Evolutionary conservation across 2,329 filamentous ascomycete genomes (phyloP), one percentile per base, ranked within the genome.

Genomic region (Botryosphaeria agaves): DNA sequence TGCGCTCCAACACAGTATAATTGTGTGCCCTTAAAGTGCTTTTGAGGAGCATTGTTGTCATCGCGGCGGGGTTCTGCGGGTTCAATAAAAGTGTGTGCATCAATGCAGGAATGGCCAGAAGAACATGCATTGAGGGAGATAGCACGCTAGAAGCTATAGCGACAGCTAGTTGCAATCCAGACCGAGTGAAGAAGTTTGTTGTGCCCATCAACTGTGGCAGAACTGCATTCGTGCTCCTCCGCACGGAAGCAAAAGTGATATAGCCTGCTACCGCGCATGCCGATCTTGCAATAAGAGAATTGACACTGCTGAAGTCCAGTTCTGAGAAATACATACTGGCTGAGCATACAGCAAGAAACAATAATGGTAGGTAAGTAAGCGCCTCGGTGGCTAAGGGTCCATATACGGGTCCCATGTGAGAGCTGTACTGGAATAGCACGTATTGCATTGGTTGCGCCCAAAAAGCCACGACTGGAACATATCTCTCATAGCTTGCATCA

Each of bases 371-470:
- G 44, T 83, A 70, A 1, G 81, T 85, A 18, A 84, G 45, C 1
- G 61, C 48, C 48, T 93, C 83, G 1, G 77, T 85, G 32, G 82
- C 48, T 5, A 84, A 46, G 1, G 89, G 85, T 0, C 87, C 89
- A 46, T 69, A 69, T 5, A 65, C 57, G 11, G 75, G 72, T 1
- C 80, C 80, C 14, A 93, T 55, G 6, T 54, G 42, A 4, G 59
- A 62, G 52, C 80, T 91, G 46, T 68, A 59, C 32, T 64, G 58
- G 46, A 76, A 77, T n/a, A 89, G 52, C 27, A 74, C 63, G 46
- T 68, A 77, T 48, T 94, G 83, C 11, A 77, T 52, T 6, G 69
- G 59, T 1, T 85, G 85, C 15, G 80, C 69, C 56, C 73, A 84
- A 35, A 78, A 66, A 4, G 83, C 80, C 25, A 89, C 55, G 6